A percentile compares a stretch with the other conserved stretches of the same genome.
Evolutionary conservation across 805 yeast species (phyloP).

Genomic region (Metschnikowia vanudenii): DNA sequence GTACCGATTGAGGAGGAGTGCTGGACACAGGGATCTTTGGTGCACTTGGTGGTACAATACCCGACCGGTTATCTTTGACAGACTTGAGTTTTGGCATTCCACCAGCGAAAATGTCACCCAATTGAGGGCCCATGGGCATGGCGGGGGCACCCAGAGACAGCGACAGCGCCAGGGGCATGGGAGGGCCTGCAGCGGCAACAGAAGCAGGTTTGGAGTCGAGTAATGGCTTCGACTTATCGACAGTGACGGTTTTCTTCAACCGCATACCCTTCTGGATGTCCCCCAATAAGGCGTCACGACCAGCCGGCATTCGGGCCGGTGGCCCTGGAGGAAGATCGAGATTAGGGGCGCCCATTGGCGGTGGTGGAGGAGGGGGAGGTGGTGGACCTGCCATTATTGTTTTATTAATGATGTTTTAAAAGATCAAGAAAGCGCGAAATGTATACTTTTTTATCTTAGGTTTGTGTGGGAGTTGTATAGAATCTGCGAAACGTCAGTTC

Average conservation of each 20-base stretch:
- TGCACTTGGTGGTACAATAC: slow-evolving; percentile 36
- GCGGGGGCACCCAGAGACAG: slow-evolving; percentile 22
- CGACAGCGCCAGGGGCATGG: background rate
- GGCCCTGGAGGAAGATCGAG: slow-evolving; percentile 26
- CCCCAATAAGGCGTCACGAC: slow-evolving; percentile 59
- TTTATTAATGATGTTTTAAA: background rate
- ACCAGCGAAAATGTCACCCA: slow-evolving; percentile 72
- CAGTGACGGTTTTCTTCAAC: slow-evolving; percentile 43
- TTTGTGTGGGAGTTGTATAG: no score
- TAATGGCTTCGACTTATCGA: slow-evolving; percentile 54
- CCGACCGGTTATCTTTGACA: slow-evolving; percentile 35
- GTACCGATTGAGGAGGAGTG: background rate
- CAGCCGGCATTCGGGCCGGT: slow-evolving; percentile 17
- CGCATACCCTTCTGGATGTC: slow-evolving; percentile 67
- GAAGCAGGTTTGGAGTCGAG: slow-evolving; percentile 38
- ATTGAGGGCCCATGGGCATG: slow-evolving; percentile 40
- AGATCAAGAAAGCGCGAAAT: background rate
- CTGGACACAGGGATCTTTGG: slow-evolving; percentile 35
- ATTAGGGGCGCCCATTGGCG: slow-evolving; percentile 23
- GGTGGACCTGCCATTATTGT: slow-evolving; percentile 45
- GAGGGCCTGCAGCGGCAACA: slow-evolving; percentile 19
- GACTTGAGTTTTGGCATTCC: slow-evolving; percentile 72
- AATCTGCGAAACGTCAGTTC: no score
- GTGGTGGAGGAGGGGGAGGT: slow-evolving; percentile 25
- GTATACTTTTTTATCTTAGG: background rate